Evolutionary conservation across 208 protist species (phyloP).

Genomic region (Leptomonas seymouri): DNA sequence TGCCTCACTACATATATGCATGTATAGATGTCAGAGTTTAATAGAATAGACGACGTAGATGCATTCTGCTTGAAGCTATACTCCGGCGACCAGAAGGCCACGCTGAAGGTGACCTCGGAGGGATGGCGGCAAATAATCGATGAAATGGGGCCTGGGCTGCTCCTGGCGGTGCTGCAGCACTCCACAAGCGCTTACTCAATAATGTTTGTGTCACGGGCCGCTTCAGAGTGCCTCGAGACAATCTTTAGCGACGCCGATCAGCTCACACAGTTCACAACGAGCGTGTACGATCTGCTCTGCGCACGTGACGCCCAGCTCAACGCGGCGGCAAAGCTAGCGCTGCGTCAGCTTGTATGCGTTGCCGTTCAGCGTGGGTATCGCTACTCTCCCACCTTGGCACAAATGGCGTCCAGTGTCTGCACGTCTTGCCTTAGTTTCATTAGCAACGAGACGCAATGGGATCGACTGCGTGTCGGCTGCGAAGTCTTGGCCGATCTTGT

Average conservation of each 20-base stretch:
- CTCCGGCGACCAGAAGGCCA: slow-evolving; percentile 41
- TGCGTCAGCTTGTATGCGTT: slow-evolving; percentile 30
- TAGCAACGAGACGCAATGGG: not conserved
- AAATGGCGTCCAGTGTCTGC: slow-evolving; percentile 36
- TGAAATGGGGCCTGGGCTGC: slow-evolving; percentile 24
- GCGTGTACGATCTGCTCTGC: slow-evolving; percentile 26
- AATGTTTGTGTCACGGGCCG: slow-evolving; percentile 56
- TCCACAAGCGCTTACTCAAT: slow-evolving; percentile 50
- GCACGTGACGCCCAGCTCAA: slow-evolving; percentile 21
- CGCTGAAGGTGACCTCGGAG: slow-evolving; percentile 30
- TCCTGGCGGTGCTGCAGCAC: slow-evolving; percentile 35
- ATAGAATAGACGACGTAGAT: slow-evolving; percentile 46
- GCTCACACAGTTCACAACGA: slow-evolving; percentile 32
- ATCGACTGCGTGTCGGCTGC: slow-evolving; percentile 32
- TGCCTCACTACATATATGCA: not conserved
- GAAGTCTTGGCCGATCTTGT: slow-evolving; percentile 35
- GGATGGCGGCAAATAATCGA: slow-evolving; percentile 32
- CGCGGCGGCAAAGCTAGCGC: slow-evolving; percentile 29
- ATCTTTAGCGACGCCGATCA: slow-evolving; percentile 29
- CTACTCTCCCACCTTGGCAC: slow-evolving; percentile 16
- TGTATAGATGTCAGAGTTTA: slow-evolving; percentile 41
- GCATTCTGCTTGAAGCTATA: slow-evolving; percentile 41
- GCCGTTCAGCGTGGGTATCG: slow-evolving; percentile 36
- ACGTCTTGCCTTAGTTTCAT: slow-evolving; percentile 20
- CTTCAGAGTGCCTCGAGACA: slow-evolving; percentile 43